phyloP scores from a whole-genome alignment of 148 eudicot genomes.

The Rhododendron griersonianum region DNA sequence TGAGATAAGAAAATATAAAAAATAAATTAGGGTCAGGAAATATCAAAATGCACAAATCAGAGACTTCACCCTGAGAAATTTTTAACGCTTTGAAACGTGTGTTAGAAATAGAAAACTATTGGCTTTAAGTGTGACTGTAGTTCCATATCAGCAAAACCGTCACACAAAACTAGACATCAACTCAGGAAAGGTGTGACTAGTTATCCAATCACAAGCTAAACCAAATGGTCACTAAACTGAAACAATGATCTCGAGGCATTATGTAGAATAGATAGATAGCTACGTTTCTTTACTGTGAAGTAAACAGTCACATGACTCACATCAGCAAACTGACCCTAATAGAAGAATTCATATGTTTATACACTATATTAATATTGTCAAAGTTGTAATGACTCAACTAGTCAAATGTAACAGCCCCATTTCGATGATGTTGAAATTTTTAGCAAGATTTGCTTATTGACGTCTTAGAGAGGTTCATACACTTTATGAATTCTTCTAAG shows the following conservation, averaged over 20 bases:
- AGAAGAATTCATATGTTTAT: background rate
- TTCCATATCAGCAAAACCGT: background rate
- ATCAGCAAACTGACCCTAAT: background rate
- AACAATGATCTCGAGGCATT: background rate
- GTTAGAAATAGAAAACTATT: background rate
- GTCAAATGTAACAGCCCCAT: background rate
- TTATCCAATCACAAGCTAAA: background rate
- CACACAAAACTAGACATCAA: background rate
- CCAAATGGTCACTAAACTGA: background rate
- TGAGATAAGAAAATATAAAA: conserved; percentile 12
- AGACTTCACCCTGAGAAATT: background rate
- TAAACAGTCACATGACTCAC: background rate
- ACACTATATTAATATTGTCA: background rate
- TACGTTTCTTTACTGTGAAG: background rate
- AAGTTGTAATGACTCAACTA: background rate
- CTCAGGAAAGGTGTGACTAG: background rate
- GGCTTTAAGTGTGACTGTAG: background rate
- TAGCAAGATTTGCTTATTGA: too few relatives aligned
- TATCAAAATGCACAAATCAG: background rate
- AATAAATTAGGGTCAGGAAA: background rate
- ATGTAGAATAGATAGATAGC: background rate
- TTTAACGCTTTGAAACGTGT: background rate
- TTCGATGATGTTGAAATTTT: too few relatives aligned
- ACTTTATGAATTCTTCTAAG: too few relatives aligned
- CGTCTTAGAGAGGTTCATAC: too few relatives aligned